Evolutionary conservation across 306 rosid species (phyloP), one percentile per base, ranked within the genome.

Genomic region (Purshia tridentata): DNA sequence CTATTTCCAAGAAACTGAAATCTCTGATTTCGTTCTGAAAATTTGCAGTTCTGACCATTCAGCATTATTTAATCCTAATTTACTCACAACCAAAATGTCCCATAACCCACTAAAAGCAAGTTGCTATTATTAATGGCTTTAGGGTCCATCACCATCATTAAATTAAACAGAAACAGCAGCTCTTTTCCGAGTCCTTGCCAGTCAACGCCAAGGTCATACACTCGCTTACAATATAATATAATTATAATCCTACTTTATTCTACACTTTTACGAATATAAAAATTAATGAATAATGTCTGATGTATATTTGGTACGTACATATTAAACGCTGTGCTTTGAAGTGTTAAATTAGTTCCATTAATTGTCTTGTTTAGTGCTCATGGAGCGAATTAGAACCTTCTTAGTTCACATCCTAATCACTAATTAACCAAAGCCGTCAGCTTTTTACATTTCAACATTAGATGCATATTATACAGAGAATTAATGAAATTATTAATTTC

Each of bases 141-240:
- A 81, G 41, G 80, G 82, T 67, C 84, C 75, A 66, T 81, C 77
- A 47, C 47, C 73, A 79, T 77, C 71, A 77, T 76, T 45, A 58
- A 58, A 77, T 64, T 45, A 58, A 52, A 41, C 47, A 11, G 60
- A 68, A 61, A 52, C 41, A 69, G 68, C 23, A 8, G 9, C 15
- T 71, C 35, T 72, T 72, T 71, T 61, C 60, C 15, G 53, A 67
- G 75, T 74, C 81, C 66, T 45, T 44, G 46, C 60, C 75, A 39
- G 77, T 78, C 86, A 81, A 76, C 80, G 72, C 77, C 13, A 52
- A 66, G 61, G 81, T 81, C 79, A 63, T 61, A 71, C 54, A 37
- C 58, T 61, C 80, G 35, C 35, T 29, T 20, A 55, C 37, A 29
- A 29, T 29, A 29, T 29, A 29, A 29, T 29, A 29, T 29, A 29